Evolutionary conservation across 2,329 filamentous ascomycete genomes (phyloP), one percentile per base, ranked within the genome.

Genomic region (Aspergillus glaucus): DNA sequence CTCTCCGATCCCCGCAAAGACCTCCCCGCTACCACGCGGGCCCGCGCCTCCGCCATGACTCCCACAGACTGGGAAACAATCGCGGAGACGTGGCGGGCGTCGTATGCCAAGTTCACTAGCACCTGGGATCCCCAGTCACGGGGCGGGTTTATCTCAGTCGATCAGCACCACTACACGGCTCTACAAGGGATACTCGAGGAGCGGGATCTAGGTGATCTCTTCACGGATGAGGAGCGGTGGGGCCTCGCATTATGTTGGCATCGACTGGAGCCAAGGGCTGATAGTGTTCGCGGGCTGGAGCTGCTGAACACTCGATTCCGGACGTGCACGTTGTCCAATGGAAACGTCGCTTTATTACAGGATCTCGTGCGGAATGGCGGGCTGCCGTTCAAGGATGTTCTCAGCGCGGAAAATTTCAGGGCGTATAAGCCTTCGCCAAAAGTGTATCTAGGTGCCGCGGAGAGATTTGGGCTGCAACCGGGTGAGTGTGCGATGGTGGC

Each of bases 401-500:
- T 85, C 50, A 87, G 82, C 7, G 80, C 82, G 0, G 86, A 87
- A 66, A 78, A 84, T 54, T 92, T 91, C 62, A 71, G 75, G 41
- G 81, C 80, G 0, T 93, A 92, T 66, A 93, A 93, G 72, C 87
- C 87, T 1, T 76, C 80, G 51, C 78, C 80, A 6, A 72, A 66
- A 45, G 82, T 85, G 2, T 93, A 93, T 61, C 74, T 79, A 1
- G 87, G 87, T 3, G 87, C 85, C 0, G 85, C 76, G 2, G 66
- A 73, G 49, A 74, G 72, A 55, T 67, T 91, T 46, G 79, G 77
- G 0, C 52, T 83, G 39, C 57, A 77, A 51, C 78, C 83, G 0
- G 63, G 64, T 2, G 75, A 90, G 60, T 85, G 88, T 49, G 85
- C 81, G 17, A 82, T 93, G 80, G 86, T 93, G 17, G 88, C 88